A percentile compares a stretch with the other conserved stretches of the same genome.
Conservation (phyloP, 2,329 filamentous ascomycete genomes). For the Ophiostoma piceae region DNA sequence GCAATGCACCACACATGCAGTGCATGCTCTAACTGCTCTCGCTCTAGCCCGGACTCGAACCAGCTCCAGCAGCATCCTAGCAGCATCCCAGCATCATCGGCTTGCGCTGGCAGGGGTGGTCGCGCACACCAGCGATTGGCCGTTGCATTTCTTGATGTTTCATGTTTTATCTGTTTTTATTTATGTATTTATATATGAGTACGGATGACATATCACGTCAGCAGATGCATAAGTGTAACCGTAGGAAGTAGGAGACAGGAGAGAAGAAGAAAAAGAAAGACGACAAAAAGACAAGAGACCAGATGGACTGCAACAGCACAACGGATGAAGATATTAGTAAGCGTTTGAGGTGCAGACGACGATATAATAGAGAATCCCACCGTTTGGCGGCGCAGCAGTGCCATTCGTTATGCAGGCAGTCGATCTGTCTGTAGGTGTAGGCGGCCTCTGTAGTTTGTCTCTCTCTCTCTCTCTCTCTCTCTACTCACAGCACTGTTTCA, state of each 20-base stretch:
- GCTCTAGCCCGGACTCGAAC: neutral
- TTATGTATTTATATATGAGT: neutral
- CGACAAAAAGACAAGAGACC: no score
- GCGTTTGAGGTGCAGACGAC: no score
- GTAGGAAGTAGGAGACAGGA: neutral
- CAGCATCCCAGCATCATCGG: neutral
- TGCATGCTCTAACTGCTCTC: neutral
- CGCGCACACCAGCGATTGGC: neutral
- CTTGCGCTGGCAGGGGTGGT: neutral
- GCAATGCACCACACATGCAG: neutral
- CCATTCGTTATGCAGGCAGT: neutral
- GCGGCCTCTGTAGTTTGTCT: neutral
- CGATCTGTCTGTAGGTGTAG: neutral
- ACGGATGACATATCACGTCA: slow-evolving; percentile 7
- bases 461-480: neutral
- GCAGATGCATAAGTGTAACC: neutral
- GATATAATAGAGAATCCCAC: neutral
- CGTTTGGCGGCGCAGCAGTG: neutral
- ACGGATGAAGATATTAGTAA: no score
- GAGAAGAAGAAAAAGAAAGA: neutral
- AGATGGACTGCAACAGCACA: no score
- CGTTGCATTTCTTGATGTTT: neutral
- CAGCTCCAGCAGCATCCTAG: neutral
- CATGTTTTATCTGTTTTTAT: neutral
- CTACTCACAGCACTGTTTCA: neutral